Conservation (phyloP, 1,284 basidiomycete genomes). For the Coniophora puteana region DNA sequence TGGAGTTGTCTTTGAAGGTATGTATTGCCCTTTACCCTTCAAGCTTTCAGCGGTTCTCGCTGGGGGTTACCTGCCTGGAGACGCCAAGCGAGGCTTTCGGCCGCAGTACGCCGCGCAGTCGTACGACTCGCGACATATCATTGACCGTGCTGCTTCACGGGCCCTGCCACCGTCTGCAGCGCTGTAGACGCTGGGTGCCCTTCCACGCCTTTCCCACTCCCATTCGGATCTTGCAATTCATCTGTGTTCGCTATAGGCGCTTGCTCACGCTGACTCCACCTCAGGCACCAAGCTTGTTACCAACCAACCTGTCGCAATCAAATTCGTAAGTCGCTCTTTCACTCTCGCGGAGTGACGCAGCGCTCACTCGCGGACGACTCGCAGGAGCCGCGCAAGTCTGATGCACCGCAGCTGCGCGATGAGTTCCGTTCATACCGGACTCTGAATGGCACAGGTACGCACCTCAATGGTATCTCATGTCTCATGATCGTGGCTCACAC, state of each 20-base stretch:
- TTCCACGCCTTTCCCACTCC: slow-evolving; percentile 5
- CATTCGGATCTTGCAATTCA: slow-evolving; percentile 14
- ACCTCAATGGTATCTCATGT: slow-evolving; percentile 6
- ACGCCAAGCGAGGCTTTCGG: slow-evolving; percentile 5
- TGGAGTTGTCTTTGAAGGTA: slow-evolving; percentile 81
- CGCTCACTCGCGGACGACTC: slow-evolving; percentile 12
- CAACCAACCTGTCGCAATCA: slow-evolving; percentile 93
- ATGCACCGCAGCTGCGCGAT: slow-evolving; percentile 95
- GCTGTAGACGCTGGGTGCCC: too few species aligned
- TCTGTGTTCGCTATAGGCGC: slow-evolving; percentile 4
- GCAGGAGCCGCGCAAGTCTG: slow-evolving; percentile 97
- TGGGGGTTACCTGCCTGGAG: slow-evolving; percentile 2
- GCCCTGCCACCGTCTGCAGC: too few species aligned
- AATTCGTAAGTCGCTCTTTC: slow-evolving; percentile 71
- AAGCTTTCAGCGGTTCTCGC: slow-evolving; percentile 4
- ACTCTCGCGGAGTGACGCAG: slow-evolving; percentile 11
- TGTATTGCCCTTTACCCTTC: slow-evolving; percentile 3
- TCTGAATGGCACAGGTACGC: slow-evolving; percentile 87
- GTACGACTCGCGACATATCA: slow-evolving; percentile 5
- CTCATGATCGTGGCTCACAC: too few species aligned
- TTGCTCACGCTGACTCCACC: slow-evolving; percentile 7
- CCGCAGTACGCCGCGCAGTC: slow-evolving; percentile 16
- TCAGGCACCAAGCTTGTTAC: slow-evolving; percentile 90
- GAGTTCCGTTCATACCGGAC: slow-evolving; percentile 98
- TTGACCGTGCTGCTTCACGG: slow-evolving; percentile 5